Evolutionary conservation across 2,329 filamentous ascomycete genomes (phyloP).

Genomic region (Leptographium radiaticola): DNA sequence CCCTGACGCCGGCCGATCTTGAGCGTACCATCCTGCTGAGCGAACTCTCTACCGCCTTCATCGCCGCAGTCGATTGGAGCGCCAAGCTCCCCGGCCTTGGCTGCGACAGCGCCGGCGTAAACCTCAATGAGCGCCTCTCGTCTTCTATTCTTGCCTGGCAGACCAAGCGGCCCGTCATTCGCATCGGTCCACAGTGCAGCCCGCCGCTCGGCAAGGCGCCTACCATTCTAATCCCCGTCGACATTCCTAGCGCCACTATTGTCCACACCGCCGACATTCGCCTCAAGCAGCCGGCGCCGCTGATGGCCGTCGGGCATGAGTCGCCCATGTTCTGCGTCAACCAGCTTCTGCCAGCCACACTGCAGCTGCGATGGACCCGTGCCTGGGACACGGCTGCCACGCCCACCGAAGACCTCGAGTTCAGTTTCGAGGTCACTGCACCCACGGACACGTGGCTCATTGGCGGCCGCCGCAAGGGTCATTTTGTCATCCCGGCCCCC

Average conservation of each 20-base stretch:
- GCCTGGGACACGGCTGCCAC: conserved; percentile 41
- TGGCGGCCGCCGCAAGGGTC: conserved; percentile 66
- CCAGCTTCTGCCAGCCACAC: conserved; percentile 48
- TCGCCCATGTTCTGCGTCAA: conserved; percentile 43
- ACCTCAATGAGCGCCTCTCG: conserved; percentile 18
- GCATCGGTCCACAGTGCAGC: conserved; percentile 16
- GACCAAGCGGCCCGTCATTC: conserved; percentile 18
- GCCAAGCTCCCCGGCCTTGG: conserved; percentile 36
- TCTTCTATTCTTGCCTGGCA: conserved; percentile 26
- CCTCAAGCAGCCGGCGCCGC: conserved; percentile 21
- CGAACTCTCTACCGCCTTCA: conserved; percentile 33
- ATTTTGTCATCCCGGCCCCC: conserved; percentile 49
- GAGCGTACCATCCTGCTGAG: conserved; percentile 43
- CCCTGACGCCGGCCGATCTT: conserved; percentile 36
- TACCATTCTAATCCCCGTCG: conserved; percentile 76
- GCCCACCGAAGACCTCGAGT: conserved; percentile 44
- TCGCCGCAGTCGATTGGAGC: conserved; percentile 34
- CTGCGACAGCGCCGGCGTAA: conserved; percentile 4
- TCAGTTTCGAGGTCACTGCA: conserved; percentile 70
- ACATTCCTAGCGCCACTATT: conserved; percentile 71
- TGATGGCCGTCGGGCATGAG: not conserved
- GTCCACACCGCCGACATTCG: conserved; percentile 66
- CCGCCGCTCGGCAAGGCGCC: conserved; percentile 28
- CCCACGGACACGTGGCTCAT: conserved; percentile 70
- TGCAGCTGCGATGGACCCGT: conserved; percentile 50